Percentiles rank a stretch among this genome's conserved stretches.
Evolutionary conservation across 768 basidiomycete genomes (phyloP).

Genomic region (Phylloporus scabripes): DNA sequence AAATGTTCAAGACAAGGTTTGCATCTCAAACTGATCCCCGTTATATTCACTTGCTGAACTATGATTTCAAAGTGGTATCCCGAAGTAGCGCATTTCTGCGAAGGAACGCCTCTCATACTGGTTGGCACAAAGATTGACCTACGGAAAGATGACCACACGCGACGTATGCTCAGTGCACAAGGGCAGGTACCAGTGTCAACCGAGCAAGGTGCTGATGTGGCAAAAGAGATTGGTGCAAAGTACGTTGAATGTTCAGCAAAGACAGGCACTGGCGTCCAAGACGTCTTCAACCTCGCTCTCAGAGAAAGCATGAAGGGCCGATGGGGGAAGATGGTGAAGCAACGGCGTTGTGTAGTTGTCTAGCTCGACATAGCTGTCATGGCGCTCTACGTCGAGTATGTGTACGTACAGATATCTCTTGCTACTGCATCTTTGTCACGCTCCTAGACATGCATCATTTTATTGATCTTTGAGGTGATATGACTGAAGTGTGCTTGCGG

Average conservation of each 20-base stretch:
- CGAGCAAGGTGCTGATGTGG: slow-evolving; percentile 79
- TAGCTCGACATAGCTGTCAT: slow-evolving; percentile 11
- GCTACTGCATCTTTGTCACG: slow-evolving; percentile 18
- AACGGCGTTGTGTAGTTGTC: slow-evolving; percentile 66
- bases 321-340: slow-evolving; percentile 68
- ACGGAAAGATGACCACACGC: slow-evolving; percentile 78
- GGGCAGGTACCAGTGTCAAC: slow-evolving; percentile 76
- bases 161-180: slow-evolving; percentile 85
- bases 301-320: slow-evolving; percentile 81
- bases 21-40: slow-evolving; percentile 14
- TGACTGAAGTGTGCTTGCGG: slow-evolving; percentile 17
- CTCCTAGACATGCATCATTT: slow-evolving; percentile 7
- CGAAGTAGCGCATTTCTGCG: slow-evolving; percentile 90
- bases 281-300: slow-evolving; percentile 86
- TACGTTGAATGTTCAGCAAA: slow-evolving; percentile 96
- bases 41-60: slow-evolving; percentile 6
- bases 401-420: slow-evolving; percentile 28
- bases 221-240: slow-evolving; percentile 87
- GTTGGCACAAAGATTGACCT: slow-evolving; percentile 95
- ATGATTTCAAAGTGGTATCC: slow-evolving; percentile 69
- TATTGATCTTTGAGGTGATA: slow-evolving; percentile 24
- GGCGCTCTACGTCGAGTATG: slow-evolving; percentile 18
- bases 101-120: slow-evolving; percentile 81
- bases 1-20: slow-evolving; percentile 86
- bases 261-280: slow-evolving; percentile 82